Evolutionary conservation across 1,139 yeast genomes (phyloP).

Genomic region (Eremothecium coryli): DNA sequence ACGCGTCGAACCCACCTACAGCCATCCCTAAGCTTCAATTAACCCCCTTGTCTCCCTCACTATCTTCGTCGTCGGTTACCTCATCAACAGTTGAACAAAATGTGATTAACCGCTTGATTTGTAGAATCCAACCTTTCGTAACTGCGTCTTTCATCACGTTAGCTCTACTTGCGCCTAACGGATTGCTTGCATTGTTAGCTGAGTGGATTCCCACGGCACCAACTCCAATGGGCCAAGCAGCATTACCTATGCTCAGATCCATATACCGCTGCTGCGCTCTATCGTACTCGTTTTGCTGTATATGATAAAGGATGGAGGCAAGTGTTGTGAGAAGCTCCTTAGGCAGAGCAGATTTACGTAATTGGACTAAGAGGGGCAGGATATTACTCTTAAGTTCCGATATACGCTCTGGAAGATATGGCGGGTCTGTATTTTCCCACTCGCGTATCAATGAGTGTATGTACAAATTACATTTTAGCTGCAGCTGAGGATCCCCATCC

Average conservation of each 20-base stretch:
- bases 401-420: constrained; percentile 19
- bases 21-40: too few relatives aligned
- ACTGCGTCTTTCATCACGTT: constrained; percentile 72
- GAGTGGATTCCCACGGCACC: constrained; percentile 73
- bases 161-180: constrained; percentile 30
- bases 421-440: constrained; percentile 35
- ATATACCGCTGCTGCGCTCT: constrained; percentile 64
- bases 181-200: constrained; percentile 25
- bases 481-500: constrained; percentile 18
- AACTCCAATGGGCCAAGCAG: constrained; percentile 91
- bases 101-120: constrained; percentile 61
- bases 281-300: constrained; percentile 46
- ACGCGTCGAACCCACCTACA: too few relatives aligned
- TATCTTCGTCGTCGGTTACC: too few relatives aligned
- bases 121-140: constrained; percentile 71
- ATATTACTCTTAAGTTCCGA: constrained; percentile 53
- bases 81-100: constrained; percentile 24
- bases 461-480: constrained; percentile 40
- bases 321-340: constrained; percentile 46
- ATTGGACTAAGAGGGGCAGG: constrained; percentile 49
- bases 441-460: constrained; percentile 38
- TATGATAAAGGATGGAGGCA: constrained; percentile 48
- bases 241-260: constrained; percentile 74
- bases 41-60: too few relatives aligned
- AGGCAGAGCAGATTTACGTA: constrained; percentile 42